Base-by-base conservation (phyloP, 306 rosid species). In the Leucaena leucocephala region DNA sequence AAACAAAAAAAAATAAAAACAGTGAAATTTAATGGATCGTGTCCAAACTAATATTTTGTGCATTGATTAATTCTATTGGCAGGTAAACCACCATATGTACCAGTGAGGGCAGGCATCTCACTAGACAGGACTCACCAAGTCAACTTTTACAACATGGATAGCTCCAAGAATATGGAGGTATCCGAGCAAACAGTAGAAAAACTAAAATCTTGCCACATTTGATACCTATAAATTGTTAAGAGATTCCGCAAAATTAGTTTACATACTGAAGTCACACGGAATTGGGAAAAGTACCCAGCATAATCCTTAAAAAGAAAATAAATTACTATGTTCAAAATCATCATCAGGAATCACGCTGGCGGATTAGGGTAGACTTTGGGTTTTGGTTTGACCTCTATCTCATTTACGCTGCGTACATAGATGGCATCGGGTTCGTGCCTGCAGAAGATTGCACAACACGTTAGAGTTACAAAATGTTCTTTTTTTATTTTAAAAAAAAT, bases 301-400 rank as follows among this genome's bases (percentile, higher is more conserved):
- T 16, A 21, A 43, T 55, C 39, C 45, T 17, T 21, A 65, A 16
- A 68, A 3, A 65, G n/a, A 73, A 66, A 44, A 40, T 46, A 2
- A 59, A 16, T 40, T 40, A 19, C 78, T 65, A 71, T 21, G 39
- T 79, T 48, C 67, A 62, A 64, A 19, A 46, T 9, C 16, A 45
- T 46, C 38, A 62, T 63, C 57, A n/a, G 22, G 40, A 42, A 69
- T 85, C 84, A 90, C 12, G 90, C 91, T 10, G 91, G 87, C 42
- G 93, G 85, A 81, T 87, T 90, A 34, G 93, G 94, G 85, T 83
- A 90, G 80, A 87, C 99, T 85, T 95, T 95, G 45, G 99, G 98
- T 84, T 95, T 95, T 34, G 99, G 99, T 88, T 96, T 96, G 68
- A 96, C 99, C 82, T 96, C 99, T 68, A 96, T 91, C 85, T 96